Evolutionary conservation across 2,329 filamentous ascomycete species (phyloP), one percentile per base, ranked within the genome.

Genomic region (Didymella segeticola): DNA sequence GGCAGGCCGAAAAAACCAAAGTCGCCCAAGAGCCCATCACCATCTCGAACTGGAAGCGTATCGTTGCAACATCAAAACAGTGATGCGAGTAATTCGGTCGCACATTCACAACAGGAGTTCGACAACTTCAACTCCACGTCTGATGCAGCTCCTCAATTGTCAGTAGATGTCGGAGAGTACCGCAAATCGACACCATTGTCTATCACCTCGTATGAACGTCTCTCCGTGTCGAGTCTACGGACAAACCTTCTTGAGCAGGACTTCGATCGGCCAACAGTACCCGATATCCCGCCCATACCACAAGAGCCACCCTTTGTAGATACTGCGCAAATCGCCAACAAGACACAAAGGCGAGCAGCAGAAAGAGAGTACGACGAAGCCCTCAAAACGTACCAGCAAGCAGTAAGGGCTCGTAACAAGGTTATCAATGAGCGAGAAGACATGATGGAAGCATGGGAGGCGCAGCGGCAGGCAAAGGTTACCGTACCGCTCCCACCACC

Each of bases 321-420:
- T 61, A 70, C 87, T 1, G 77, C 79, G 37, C 75, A 79, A 39
- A 87, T 85, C 67, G 76, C 81, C 2, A 86, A 90, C 72, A 88
- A 88, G 64, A 83, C 85, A 6, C 78, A 84, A 23, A 83, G 85
- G 8, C 90, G 89, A 63, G 80, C 86, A 33, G 88, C 86, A 1
- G 86, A 90, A 63, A 89, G 87, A 52, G 87, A 91, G 63, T 80
- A 86, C 49, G 83, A 84, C 45, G 81, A 83, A 11, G 78, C 80
- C 1, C 78, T 85, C 26, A 90, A 90, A 67, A 79, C 80, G 8
- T 89, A 91, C 68, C 82, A 88, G 23, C 81, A 85, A 64, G 83
- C 86, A 10, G 72, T 89, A 56, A 90, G 89, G 71, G 82, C 86
- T 54, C 85, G 85, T 29, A 83, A 86, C 31, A 88, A 83, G 62